A percentile compares a stretch with the other conserved stretches of the same genome.
phyloP scores from a whole-genome alignment of 768 basidiomycete species.

The Auricularia auricula-judae region DNA sequence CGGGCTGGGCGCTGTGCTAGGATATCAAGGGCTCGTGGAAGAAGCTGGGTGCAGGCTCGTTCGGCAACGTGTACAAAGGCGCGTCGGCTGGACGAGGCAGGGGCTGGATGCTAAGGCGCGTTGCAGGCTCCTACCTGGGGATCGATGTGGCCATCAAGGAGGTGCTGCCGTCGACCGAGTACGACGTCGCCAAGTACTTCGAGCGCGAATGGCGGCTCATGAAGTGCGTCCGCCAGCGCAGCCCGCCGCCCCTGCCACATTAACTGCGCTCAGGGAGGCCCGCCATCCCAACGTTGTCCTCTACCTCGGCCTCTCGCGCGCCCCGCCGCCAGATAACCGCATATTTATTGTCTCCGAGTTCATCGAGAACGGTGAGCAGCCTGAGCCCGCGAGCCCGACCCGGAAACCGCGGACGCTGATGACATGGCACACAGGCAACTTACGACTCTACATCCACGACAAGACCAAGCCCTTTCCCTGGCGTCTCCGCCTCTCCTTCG shows the following conservation, averaged over 20 bases:
- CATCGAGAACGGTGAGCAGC: slow-evolving; percentile 59
- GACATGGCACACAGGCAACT: slow-evolving; percentile 38
- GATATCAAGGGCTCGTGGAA: slow-evolving; percentile 84
- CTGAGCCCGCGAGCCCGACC: neutral
- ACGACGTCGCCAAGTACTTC: slow-evolving; percentile 95
- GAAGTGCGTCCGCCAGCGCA: slow-evolving; percentile 40
- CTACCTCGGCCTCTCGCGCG: slow-evolving; percentile 81
- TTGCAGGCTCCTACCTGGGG: slow-evolving; percentile 75
- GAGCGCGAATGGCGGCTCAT: slow-evolving; percentile 97
- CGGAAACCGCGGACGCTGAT: too few species aligned
- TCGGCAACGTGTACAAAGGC: slow-evolving; percentile 89
- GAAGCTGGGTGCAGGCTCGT: slow-evolving; percentile 85
- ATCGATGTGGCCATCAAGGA: slow-evolving; percentile 96
- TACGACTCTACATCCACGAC: slow-evolving; percentile 84
- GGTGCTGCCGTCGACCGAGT: slow-evolving; percentile 81
- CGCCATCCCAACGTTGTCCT: slow-evolving; percentile 89
- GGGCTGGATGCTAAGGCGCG: neutral
- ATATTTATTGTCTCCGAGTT: slow-evolving; percentile 95
- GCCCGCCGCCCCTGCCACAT: slow-evolving; percentile 7
- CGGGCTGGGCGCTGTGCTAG: slow-evolving; percentile 24
- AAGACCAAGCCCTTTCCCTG: slow-evolving; percentile 78
- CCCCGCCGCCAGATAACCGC: slow-evolving; percentile 65
- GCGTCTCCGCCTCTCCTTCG: slow-evolving; percentile 88
- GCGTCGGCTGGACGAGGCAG: slow-evolving; percentile 2
- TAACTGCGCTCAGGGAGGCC: slow-evolving; percentile 42